Conservation (phyloP, 2,329 filamentous ascomycete species). For the Westerdykella ornata region DNA sequence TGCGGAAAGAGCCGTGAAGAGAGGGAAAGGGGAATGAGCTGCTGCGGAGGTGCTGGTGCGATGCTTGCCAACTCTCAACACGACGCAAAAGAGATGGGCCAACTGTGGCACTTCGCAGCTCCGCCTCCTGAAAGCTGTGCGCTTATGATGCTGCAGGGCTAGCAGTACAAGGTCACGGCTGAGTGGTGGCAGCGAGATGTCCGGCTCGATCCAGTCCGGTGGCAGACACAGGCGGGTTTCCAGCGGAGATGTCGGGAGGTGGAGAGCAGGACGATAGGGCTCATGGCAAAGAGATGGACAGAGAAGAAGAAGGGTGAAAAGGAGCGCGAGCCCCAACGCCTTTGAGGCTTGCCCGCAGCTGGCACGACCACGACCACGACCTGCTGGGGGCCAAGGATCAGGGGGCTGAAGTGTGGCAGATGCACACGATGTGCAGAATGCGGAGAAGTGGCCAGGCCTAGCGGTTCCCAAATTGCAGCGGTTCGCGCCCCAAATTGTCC, state of each 20-base stretch:
- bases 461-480: slow-evolving; percentile 17
- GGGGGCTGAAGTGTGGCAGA: slow-evolving; percentile 35
- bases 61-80: too few relatives aligned
- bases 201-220: slow-evolving; percentile 18
- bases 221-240: slow-evolving; percentile 14
- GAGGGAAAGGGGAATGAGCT: neutral
- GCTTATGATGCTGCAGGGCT: too few relatives aligned
- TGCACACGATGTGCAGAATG: slow-evolving; percentile 30
- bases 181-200: slow-evolving; percentile 11
- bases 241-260: slow-evolving; percentile 18
- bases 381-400: slow-evolving; percentile 28
- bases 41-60: too few relatives aligned
- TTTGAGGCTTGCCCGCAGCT: slow-evolving; percentile 38
- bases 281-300: slow-evolving; percentile 27
- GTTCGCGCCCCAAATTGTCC: too few relatives aligned
- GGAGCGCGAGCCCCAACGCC: slow-evolving; percentile 32
- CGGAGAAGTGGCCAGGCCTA: slow-evolving; percentile 34
- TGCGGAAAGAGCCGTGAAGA: neutral
- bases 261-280: slow-evolving; percentile 24
- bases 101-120: too few relatives aligned
- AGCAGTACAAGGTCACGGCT: too few relatives aligned
- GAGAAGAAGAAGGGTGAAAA: slow-evolving; percentile 18
- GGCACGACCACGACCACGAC: slow-evolving; percentile 18
- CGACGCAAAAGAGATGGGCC: too few relatives aligned
- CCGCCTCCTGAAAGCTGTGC: too few relatives aligned